These are phyloP conservation scores for Fusarium papillatum DNA, from an alignment of 2,329 filamentous ascomycete genomes.

Conservation along the genomic window DNA sequence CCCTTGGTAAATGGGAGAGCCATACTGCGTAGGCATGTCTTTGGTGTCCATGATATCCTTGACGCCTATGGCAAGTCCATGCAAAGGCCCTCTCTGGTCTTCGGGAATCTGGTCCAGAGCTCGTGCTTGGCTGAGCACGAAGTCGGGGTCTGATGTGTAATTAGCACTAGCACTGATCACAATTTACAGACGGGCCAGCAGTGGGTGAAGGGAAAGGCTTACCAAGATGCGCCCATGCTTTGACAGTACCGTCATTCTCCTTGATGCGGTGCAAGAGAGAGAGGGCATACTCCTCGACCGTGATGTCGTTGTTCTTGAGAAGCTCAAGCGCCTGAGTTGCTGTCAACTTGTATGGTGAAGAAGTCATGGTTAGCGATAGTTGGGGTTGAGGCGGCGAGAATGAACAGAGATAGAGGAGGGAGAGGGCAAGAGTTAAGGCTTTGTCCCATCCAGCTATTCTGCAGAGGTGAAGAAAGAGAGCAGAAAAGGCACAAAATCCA, in stretches of 20 bases:
- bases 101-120: constrained; percentile 4
- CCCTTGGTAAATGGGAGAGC: constrained; percentile 66
- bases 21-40: constrained; percentile 64
- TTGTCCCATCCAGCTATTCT: not conserved
- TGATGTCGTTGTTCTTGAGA: not conserved
- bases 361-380: not conserved
- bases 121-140: constrained; percentile 6
- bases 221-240: constrained; percentile 12
- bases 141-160: not conserved
- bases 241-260: constrained; percentile 2
- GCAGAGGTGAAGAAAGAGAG: not conserved
- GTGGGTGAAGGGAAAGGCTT: not conserved
- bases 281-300: constrained; percentile 37
- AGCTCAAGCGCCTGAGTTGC: not conserved
- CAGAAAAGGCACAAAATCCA: not conserved
- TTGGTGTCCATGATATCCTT: constrained; percentile 32
- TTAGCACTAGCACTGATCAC: not conserved
- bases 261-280: constrained; percentile 20
- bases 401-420: not conserved
- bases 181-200: not conserved
- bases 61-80: constrained; percentile 24
- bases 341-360: not conserved
- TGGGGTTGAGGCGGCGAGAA: not conserved
- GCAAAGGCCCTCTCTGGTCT: not conserved
- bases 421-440: not conserved